phyloP scores from a whole-genome alignment of 148 eudicot genomes.

The Chenopodium suecicum region DNA sequence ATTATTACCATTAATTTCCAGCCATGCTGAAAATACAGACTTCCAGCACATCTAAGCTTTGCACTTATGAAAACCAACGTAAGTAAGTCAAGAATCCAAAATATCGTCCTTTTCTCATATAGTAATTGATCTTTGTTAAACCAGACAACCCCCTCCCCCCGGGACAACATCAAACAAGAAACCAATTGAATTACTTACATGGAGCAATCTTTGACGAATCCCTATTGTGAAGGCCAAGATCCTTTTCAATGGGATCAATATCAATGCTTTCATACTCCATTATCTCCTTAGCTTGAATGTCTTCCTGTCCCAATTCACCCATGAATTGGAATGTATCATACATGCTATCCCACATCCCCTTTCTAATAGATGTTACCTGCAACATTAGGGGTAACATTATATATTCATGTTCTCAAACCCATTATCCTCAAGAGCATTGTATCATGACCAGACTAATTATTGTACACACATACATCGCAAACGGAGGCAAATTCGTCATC shows the following conservation, averaged over 20 bases:
- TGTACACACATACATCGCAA: neutral
- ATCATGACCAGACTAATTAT: neutral
- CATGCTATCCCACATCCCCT: conserved; percentile 87
- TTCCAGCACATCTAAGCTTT: neutral
- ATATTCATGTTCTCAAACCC: neutral
- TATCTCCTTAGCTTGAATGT: conserved; percentile 28
- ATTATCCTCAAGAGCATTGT: neutral
- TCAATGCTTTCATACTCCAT: conserved; percentile 49
- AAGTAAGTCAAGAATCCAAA: neutral
- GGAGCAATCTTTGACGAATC: conserved; percentile 8
- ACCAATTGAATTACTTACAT: conserved; percentile 42
- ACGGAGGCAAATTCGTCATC: neutral
- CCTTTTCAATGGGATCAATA: conserved; percentile 46
- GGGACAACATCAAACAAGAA: neutral
- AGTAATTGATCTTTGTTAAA: neutral
- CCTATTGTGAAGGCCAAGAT: conserved; percentile 14
- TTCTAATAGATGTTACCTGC: conserved; percentile 73
- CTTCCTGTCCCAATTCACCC: conserved; percentile 37
- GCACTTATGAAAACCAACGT: neutral
- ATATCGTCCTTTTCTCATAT: neutral
- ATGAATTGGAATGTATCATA: conserved; percentile 69
- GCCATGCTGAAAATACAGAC: neutral
- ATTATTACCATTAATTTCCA: neutral
- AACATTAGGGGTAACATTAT: conserved; percentile 16
- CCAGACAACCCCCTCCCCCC: neutral